Evolutionary conservation across 2,329 filamentous ascomycete genomes (phyloP).

Genomic region (Raffaelea arxii): DNA sequence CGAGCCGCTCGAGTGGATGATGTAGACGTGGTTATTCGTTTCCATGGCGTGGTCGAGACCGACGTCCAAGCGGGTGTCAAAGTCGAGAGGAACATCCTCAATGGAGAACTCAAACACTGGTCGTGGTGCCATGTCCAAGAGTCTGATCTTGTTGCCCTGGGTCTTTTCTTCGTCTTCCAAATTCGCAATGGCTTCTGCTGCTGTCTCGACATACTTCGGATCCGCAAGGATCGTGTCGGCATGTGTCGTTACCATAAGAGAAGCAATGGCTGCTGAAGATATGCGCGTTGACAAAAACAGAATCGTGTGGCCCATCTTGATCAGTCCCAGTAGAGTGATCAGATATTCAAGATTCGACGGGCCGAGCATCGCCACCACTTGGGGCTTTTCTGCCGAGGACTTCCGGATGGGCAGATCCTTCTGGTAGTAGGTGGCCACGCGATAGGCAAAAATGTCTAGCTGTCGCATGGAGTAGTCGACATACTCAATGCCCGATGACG

Average conservation of each 20-base stretch:
- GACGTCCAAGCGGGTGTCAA: conserved; percentile 19
- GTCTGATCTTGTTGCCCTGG: conserved; percentile 11
- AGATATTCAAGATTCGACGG: conserved; percentile 45
- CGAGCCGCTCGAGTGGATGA: conserved; percentile 33
- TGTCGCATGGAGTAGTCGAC: conserved; percentile 36
- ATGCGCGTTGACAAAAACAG: conserved; percentile 26
- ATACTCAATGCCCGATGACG: conserved; percentile 30
- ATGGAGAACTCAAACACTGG: conserved; percentile 20
- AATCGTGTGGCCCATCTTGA: conserved; percentile 41
- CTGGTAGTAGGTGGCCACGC: conserved; percentile 15
- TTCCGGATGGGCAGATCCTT: not conserved
- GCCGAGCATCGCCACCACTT: conserved; percentile 39
- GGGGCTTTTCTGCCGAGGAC: not conserved
- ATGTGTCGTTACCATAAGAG: conserved; percentile 4
- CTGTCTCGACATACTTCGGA: conserved; percentile 12
- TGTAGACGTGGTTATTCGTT: conserved; percentile 10
- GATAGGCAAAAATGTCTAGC: conserved; percentile 29
- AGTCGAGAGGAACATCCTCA: conserved; percentile 14
- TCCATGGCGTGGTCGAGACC: conserved; percentile 19
- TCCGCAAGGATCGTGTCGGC: conserved; percentile 12
- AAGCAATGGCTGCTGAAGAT: conserved; percentile 20
- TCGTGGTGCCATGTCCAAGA: conserved; percentile 19
- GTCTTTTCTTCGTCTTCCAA: not conserved
- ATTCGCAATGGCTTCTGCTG: not conserved
- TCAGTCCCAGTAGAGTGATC: conserved; percentile 42